Base-by-base conservation (phyloP, 345 rosid species). In the Citrus unshiu region DNA sequence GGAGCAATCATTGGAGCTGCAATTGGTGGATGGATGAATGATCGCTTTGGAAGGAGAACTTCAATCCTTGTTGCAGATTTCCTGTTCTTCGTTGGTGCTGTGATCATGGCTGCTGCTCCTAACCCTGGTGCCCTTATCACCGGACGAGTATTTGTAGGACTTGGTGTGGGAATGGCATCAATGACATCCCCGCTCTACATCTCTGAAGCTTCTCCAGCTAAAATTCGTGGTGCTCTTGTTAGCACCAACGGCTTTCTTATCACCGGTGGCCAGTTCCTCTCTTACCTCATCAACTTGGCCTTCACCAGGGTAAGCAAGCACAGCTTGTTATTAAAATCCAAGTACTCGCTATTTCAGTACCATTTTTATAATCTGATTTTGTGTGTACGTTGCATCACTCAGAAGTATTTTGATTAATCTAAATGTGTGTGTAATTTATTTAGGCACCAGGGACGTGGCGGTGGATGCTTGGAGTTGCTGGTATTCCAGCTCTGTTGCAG, bases 381-480 rank as follows among this genome's bases (percentile, higher is more conserved):
- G 7, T 19, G 7, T 6, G 22, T 54, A 39, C 30, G 4, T 46
- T 1, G 40, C 61, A 39, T 25, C 49, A 6, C 10, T 46, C n/a
- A 18, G n/a, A 70, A 16, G 29, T 18, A 8, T 9, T 18, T 68
- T 62, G 67, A 62, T 29, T 32, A 22, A 32, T 72, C 75, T 27
- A 39, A 35, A 37, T 6, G 70, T 30, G 67, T 14, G 57, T 29
- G n/a, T 32, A 27, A 73, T 32, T 32, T 77, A 46, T 74, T 5
- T 73, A 93, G 98, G 97, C 83, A 65, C 86, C 62, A 1, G 93
- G 96, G 68, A 89, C 98, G 1, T 95, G 98, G 98, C 86, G 98
- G 46, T 95, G 98, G 98, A 95, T 95, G 98, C 98, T 93, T 13
- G 98, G 98, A 27, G 81, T 95, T 66, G 98, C 98, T 2, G 94